A percentile compares a stretch with the other conserved stretches of the same genome.
phyloP scores from a whole-genome alignment of 768 basidiomycete genomes.

The Panus rudis region DNA sequence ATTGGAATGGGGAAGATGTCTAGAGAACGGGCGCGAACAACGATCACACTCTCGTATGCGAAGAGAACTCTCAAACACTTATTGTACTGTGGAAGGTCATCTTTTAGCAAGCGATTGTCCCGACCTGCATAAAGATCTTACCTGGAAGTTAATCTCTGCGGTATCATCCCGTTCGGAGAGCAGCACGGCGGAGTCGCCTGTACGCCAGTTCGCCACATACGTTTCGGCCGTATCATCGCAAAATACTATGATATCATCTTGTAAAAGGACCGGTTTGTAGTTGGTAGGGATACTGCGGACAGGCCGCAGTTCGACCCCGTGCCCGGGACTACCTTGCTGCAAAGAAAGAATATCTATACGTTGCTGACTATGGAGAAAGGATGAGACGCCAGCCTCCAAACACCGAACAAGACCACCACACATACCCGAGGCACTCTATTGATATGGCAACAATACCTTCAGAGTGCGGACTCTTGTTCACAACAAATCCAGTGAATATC shows the following conservation, averaged over 20 bases:
- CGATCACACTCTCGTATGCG: constrained; percentile 38
- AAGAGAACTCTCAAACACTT: constrained; percentile 48
- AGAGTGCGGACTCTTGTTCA: constrained; percentile 41
- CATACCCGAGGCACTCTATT: constrained; percentile 19
- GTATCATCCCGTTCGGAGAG: constrained; percentile 28
- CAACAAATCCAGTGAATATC: constrained; percentile 42
- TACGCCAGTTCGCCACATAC: constrained; percentile 50
- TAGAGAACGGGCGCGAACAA: constrained; percentile 53
- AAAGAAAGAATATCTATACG: constrained; percentile 27
- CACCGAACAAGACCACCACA: not conserved
- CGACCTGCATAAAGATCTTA: constrained; percentile 5
- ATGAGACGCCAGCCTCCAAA: not conserved
- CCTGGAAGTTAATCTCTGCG: constrained; percentile 26
- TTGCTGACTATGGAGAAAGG: constrained; percentile 11
- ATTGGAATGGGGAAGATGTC: constrained; percentile 46
- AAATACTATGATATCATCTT: constrained; percentile 46
- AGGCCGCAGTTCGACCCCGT: constrained; percentile 5
- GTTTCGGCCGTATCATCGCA: constrained; percentile 47
- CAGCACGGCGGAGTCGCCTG: constrained; percentile 38
- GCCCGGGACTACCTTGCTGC: not conserved
- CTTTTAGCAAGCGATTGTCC: not conserved
- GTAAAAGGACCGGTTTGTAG: constrained; percentile 41
- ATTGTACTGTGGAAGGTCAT: constrained; percentile 31
- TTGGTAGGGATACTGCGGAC: constrained; percentile 23
- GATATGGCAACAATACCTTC: constrained; percentile 47